Conservation (phyloP, 331 rosid genomes). For the Pyrus hybrid region DNA sequence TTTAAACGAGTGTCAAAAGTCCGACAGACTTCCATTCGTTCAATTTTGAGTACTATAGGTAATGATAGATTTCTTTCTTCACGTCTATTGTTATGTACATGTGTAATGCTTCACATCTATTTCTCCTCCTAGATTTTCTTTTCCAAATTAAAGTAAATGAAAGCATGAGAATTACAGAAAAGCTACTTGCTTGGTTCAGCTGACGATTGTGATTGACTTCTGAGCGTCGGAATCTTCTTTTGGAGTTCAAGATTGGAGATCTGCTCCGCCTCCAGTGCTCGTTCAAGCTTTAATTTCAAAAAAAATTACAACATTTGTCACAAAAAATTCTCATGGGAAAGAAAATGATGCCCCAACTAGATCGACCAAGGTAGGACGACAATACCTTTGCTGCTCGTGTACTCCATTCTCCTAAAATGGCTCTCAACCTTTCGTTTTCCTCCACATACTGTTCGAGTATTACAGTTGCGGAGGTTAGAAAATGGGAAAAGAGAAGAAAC, state of each 20-base stretch:
- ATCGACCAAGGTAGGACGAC: neutral
- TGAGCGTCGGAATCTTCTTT: conserved; percentile 48
- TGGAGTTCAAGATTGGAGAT: conserved; percentile 77
- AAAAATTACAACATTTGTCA: neutral
- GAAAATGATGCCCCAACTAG: neutral
- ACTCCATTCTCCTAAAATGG: conserved; percentile 97
- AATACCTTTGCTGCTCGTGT: conserved; percentile 90
- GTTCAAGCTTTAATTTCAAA: conserved; percentile 58
- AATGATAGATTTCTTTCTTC: neutral
- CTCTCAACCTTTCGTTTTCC: conserved; percentile 93
- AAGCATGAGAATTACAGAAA: neutral
- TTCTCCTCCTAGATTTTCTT: neutral
- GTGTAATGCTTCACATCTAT: neutral
- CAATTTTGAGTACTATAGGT: too few relatives aligned
- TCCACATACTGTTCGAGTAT: conserved; percentile 63
- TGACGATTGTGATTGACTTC: conserved; percentile 36
- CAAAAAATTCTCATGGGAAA: neutral
- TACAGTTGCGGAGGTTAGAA: neutral
- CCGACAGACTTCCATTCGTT: too few relatives aligned
- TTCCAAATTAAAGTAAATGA: neutral
- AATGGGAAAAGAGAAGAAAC: too few relatives aligned
- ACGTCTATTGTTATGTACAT: neutral
- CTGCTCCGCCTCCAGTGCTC: conserved; percentile 80
- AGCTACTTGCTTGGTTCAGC: conserved; percentile 34
- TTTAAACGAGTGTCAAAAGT: too few relatives aligned